Evolutionary conservation across 2,329 filamentous ascomycete species (phyloP), one percentile per base, ranked within the genome.

Genomic region (Nothophoma quercina): DNA sequence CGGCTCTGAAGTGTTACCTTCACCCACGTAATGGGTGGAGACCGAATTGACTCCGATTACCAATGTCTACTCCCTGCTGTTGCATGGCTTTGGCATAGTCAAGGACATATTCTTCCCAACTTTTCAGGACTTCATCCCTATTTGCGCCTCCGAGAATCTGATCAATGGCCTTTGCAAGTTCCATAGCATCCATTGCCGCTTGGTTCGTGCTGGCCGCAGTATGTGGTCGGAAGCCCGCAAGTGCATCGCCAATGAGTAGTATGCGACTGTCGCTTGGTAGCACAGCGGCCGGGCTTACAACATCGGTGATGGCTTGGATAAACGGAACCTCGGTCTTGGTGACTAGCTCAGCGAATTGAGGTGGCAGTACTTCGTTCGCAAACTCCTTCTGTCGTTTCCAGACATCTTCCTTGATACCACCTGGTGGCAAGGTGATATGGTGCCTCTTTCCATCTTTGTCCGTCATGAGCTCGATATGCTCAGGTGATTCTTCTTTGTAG

Each of bases 161-260:
- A 0, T 68, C 75, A 3, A 65, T 30, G 1, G 54, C 43, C 10
- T 41, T 19, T 8, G 60, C 56, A 15, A 81, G 58, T 12, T 59
- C 59, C 43, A 75, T 50, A 5, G 74, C 74, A 52, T 81, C 72
- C 36, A 74, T 69, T 0, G 78, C 78, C 2, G 77, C 78, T 51
- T 81, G 78, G 8, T 77, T 73, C 0, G 79, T 78, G 12, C 76
- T 77, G 18, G 73, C 66, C 0, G 71, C 79, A 4, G 74, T 70
- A 42, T 81, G 78, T 7, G 79, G 78, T 23, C 79, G 58, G 9
- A 81, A 76, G 0, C 75, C 71, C 0, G 74, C 71, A 36, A 79
- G 60, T 0, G 79, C 76, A 61, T 82, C 79, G 1, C 79, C 79
- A 0, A 80, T 75, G 2, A 81, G 54, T 5, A 81, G 38, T 0